Conservation (phyloP, 2,329 filamentous ascomycete species). For the Penicillium sp. region DNA sequence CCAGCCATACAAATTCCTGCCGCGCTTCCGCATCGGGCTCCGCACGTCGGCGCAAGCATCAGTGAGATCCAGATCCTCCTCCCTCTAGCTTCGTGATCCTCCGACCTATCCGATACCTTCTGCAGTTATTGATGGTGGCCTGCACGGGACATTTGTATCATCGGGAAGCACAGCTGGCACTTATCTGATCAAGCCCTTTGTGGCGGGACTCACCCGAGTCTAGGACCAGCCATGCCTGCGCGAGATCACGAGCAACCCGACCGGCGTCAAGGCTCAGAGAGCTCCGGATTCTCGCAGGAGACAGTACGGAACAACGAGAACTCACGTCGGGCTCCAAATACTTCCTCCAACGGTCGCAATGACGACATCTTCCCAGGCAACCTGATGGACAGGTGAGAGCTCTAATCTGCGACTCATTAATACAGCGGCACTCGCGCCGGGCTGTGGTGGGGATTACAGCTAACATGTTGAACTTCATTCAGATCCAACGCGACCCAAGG, state of each 20-base stretch:
- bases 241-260: conserved; percentile 33
- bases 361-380: conserved; percentile 27
- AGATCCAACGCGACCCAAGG: conserved; percentile 27
- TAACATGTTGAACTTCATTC: neutral
- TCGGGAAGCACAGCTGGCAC: conserved; percentile 18
- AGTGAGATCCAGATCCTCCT: conserved; percentile 7
- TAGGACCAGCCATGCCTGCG: conserved; percentile 32
- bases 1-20: neutral
- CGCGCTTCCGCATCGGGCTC: conserved; percentile 9
- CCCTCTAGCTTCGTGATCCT: conserved; percentile 7
- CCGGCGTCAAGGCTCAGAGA: conserved; percentile 42
- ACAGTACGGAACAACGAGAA: conserved; percentile 34
- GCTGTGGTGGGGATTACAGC: neutral
- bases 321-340: conserved; percentile 19
- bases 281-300: conserved; percentile 42
- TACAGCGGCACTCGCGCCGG: neutral
- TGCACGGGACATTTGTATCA: conserved; percentile 4
- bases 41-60: conserved; percentile 10
- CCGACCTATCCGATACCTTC: conserved; percentile 3
- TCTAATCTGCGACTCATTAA: neutral
- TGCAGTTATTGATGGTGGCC: conserved; percentile 25
- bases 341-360: conserved; percentile 26
- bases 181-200: conserved; percentile 22
- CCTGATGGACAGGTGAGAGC: conserved; percentile 34
- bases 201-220: conserved; percentile 18